Evolutionary conservation across 1,284 basidiomycete species (phyloP), one percentile per base, ranked within the genome.

Genomic region (Austropuccinia psidii): DNA sequence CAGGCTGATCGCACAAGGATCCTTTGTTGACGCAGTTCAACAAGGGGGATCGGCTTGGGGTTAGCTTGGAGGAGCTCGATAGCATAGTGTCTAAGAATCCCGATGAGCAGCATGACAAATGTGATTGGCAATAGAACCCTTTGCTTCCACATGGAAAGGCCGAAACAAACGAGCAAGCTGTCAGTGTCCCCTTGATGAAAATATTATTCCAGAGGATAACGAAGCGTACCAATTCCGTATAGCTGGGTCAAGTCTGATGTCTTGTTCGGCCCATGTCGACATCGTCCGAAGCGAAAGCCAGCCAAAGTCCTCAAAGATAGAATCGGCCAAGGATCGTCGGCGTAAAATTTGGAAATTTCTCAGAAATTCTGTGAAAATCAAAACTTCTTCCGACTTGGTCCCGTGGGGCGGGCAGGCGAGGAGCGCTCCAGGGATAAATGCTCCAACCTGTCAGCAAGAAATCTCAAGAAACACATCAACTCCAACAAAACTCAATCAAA

Each of bases 101-200:
- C 96, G 62, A 98, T 94, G 47, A 98, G 85, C 76, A 98, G 91
- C 93, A 98, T 98, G 81, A 98, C 93, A 76, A 97, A 84, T 55
- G 93, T 95, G 82, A 99, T 96, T 73, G 96, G 96, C 81, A 98
- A 90, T 74, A 99, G 83, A 54, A 98, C 85, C 85, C 84, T 85
- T 77, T 84, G 82, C 80, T 84, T 78, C 29, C 77, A 77, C 27
- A 47, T 15, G 24, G 19, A 24, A 37, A 21, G 2, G 39, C 15
- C 27, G 35, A 58, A 58, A 21, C 11, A 4, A 24, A 24, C 11
- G n/a, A 27, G 3, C 21, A 37, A 35, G 17, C 33, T 19, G 13
- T 5, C 15, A n/a, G 7, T 19, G 21, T 17, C 29, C 50, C 50
- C 15, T 15, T 11, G 50, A 21, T 52, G 50, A 15, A 27, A 13